These are phyloP conservation scores for Aureobasidium namibiae DNA, from an alignment of 2,329 filamentous ascomycete genomes.

Conservation along the genomic window DNA sequence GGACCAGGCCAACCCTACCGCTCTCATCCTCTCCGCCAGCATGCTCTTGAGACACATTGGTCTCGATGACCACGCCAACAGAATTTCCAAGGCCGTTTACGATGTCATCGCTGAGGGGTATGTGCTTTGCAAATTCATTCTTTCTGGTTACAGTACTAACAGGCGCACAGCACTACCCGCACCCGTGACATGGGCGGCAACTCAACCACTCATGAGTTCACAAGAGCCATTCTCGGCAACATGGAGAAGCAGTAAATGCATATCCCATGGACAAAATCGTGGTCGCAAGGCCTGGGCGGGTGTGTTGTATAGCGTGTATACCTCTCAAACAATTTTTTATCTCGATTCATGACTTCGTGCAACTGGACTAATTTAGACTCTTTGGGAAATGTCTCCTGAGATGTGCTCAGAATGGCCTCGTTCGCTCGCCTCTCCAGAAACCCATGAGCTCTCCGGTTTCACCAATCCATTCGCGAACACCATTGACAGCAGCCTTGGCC, in stretches of 20 bases:
- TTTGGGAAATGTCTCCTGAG: neutral
- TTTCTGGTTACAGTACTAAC: slow-evolving; percentile 24
- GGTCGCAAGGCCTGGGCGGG: slow-evolving; percentile 5
- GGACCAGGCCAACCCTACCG: slow-evolving; percentile 97
- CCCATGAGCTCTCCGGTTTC: slow-evolving; percentile 54
- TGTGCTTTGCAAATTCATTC: slow-evolving; percentile 30
- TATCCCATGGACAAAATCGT: neutral
- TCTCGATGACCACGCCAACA: slow-evolving; percentile 95
- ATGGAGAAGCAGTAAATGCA: slow-evolving; percentile 55
- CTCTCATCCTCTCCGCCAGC: slow-evolving; percentile 85
- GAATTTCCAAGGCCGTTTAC: slow-evolving; percentile 83
- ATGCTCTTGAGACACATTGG: slow-evolving; percentile 98
- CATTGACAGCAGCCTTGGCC: slow-evolving; percentile 50
- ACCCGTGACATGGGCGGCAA: slow-evolving; percentile 95
- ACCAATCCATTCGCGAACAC: slow-evolving; percentile 58
- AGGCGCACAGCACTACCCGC: slow-evolving; percentile 60
- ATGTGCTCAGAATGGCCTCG: slow-evolving; percentile 30
- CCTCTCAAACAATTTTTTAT: slow-evolving; percentile 11
- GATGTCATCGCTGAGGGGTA: slow-evolving; percentile 84
- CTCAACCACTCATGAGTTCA: slow-evolving; percentile 89
- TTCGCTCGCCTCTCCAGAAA: slow-evolving; percentile 51
- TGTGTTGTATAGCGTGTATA: slow-evolving; percentile 11
- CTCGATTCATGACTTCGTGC: slow-evolving; percentile 13
- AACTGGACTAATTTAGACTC: neutral
- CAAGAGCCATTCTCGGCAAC: slow-evolving; percentile 84